Evolutionary conservation across 306 rosid species (phyloP), one percentile per base, ranked within the genome.

Genomic region (Pterocarpus macrocarpus): DNA sequence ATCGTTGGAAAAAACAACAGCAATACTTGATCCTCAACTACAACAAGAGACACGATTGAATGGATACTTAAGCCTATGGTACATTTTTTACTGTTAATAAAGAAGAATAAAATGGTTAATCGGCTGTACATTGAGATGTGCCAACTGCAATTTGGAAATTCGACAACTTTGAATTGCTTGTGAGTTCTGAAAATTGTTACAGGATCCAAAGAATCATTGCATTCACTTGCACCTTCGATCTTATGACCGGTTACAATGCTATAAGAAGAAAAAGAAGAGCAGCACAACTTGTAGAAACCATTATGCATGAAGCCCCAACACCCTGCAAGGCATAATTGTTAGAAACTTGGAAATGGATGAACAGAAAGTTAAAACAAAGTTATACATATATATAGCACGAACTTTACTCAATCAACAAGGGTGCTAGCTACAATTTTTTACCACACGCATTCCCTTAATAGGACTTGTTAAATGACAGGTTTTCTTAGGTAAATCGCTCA

Each of bases 251-350:
- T 84, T 43, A 85, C 28, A 74, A 85, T 32, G 86, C 71, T 53
- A 82, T 17, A 28, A 94, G 69, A 76, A 94, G 82, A 39, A 92
- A 77, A 81, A 94, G 75, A 81, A 90, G 77, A 79, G 87, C 88
- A 33, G 68, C 64, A 52, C 93, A 88, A 57, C 82, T 85, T 36
- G 97, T 80, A 50, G 84, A 80, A 36, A 81, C 84, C 98, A 89
- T 82, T 2, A 78, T 41, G 74, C 80, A 84, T 28, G 91, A 88
- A 16, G 88, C 73, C 32, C 90, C 91, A 77, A 86, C 66, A 8
- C 81, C 90, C 98, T 94, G 91, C 55, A 72, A 66, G 13, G 11
- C 71, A 68, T 53, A 62, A 17, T 65, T 36, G 73, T 77, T 33
- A 78, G 59, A 57, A 41, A 28, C 38, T 15, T 34, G 9, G 32